Evolutionary conservation across 1,284 basidiomycete species (phyloP), one percentile per base, ranked within the genome.

Genomic region (Moesziomyces sp.): DNA sequence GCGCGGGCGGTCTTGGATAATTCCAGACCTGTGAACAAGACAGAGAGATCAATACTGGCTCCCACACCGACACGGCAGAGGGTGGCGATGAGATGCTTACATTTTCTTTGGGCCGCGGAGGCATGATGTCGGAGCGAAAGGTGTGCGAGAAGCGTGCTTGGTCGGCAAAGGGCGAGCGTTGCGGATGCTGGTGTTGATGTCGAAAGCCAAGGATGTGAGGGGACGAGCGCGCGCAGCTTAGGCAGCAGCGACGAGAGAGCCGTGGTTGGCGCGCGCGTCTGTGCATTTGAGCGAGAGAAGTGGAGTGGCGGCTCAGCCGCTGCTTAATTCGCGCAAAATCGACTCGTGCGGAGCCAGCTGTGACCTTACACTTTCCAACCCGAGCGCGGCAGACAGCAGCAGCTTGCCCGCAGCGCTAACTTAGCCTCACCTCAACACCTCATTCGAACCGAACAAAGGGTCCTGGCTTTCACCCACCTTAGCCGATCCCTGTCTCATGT

Each of bases 1-100:
- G 68, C 6, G 76, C 74, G 2, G 81, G 80, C 4, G 81, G 81
- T 26, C 81, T 72, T 13, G 81, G 81, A 48, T 83, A 83, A 56
- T 74, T 73, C 81, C 81, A 83, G 34, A 81, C 79, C 52, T 77
- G 52, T 8, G 19, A 14, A 11, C 3, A 11, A 24, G 19, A 35
- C 9, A 18, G 9, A 23, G 28, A 16, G 19, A 13, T 16, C 6
- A 40, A 3, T 30, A 23, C 40, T 46, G 8, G 30, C 13, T 47
- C 21, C 9, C 26, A 46, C 11, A 40, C 13, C 45, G 30, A 34
- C 24, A 24, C 28, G 38, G 23, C 11, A n/a, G 40, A 38, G 40
- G 24, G 13, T 7, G 26, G 14, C 19, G 26, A 14, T 46, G 13
- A 11, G 50, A 42, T n/a, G 30, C 65, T 68, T 34, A 68, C 72